Evolutionary conservation across 176 grass and related monocot genomes (phyloP).

Genomic region (Elymus sibiricus): DNA sequence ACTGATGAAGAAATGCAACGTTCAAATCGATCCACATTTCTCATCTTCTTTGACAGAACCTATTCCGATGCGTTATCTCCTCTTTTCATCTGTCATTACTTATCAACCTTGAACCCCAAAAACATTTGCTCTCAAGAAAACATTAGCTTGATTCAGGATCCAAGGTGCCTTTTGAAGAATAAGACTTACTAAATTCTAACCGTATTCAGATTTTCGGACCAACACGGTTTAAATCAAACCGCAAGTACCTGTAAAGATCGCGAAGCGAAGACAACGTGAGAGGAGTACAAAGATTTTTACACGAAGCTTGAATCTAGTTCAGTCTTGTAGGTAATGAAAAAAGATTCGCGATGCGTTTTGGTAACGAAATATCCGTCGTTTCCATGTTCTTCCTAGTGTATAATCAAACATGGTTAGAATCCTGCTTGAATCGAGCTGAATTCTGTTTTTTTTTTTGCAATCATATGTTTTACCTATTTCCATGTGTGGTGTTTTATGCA

Average conservation of each 20-base stretch:
- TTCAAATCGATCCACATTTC: background rate
- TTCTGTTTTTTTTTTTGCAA: no score
- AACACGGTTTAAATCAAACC: no score
- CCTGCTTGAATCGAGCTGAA: background rate
- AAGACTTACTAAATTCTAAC: no score
- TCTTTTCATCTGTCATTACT: background rate
- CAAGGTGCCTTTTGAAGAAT: background rate
- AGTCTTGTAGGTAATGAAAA: no score
- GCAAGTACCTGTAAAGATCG: accelerated
- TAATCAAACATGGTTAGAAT: background rate
- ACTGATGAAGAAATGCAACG: background rate
- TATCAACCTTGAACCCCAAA: background rate
- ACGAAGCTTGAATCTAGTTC: no score
- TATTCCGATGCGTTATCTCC: background rate
- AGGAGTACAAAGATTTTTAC: no score
- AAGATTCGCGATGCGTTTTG: no score
- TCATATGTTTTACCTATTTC: no score
- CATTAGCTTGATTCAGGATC: background rate
- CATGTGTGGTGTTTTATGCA: no score
- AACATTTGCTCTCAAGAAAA: background rate
- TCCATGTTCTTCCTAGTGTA: no score
- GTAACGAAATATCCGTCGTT: no score
- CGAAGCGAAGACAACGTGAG: no score
- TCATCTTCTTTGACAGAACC: background rate
- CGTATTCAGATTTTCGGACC: background rate